Conservation (phyloP, 2,329 filamentous ascomycete species). For the Diplocarpon rosae region DNA sequence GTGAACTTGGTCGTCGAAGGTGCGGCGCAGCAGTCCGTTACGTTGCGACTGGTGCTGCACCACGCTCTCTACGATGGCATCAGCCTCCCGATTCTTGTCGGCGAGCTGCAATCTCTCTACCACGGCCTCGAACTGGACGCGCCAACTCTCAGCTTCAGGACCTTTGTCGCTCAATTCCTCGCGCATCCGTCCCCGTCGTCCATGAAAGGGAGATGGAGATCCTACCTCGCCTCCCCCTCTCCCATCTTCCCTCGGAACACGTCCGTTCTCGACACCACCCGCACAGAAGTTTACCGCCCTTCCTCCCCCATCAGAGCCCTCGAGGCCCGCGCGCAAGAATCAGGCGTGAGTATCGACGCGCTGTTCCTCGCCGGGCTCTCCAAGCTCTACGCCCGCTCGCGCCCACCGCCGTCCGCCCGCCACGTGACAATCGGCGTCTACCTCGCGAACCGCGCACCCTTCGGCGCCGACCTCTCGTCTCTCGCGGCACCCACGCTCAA, state of each 20-base stretch:
- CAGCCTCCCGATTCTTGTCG: conserved; percentile 56
- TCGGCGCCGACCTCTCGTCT: conserved; percentile 36
- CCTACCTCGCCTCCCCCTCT: conserved; percentile 26
- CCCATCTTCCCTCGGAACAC: conserved; percentile 26
- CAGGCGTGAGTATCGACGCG: conserved; percentile 59
- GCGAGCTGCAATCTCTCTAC: conserved; percentile 38
- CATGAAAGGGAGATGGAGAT: conserved; percentile 32
- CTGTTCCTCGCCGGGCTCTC: conserved; percentile 66
- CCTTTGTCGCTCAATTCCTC: conserved; percentile 33
- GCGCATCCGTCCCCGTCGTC: conserved; percentile 19
- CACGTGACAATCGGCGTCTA: conserved; percentile 61
- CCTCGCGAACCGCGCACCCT: conserved; percentile 61
- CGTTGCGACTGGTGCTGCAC: conserved; percentile 52
- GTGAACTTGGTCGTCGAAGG: conserved; percentile 19
- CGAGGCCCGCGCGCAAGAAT: conserved; percentile 32
- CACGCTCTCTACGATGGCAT: conserved; percentile 85
- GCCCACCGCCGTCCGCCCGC: not conserved
- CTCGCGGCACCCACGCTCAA: conserved; percentile 63
- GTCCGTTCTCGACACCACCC: not conserved
- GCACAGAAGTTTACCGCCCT: conserved; percentile 35
- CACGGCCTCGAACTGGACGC: conserved; percentile 9
- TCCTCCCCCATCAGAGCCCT: conserved; percentile 35
- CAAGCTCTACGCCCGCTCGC: conserved; percentile 26
- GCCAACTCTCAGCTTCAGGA: conserved; percentile 11
- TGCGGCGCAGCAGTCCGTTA: not conserved